Percentiles rank a stretch among this genome's conserved stretches.
These are phyloP conservation scores for Phytophthora fragariae DNA, from an alignment of 352 stramenopile genomes.

Conservation along the genomic window DNA sequence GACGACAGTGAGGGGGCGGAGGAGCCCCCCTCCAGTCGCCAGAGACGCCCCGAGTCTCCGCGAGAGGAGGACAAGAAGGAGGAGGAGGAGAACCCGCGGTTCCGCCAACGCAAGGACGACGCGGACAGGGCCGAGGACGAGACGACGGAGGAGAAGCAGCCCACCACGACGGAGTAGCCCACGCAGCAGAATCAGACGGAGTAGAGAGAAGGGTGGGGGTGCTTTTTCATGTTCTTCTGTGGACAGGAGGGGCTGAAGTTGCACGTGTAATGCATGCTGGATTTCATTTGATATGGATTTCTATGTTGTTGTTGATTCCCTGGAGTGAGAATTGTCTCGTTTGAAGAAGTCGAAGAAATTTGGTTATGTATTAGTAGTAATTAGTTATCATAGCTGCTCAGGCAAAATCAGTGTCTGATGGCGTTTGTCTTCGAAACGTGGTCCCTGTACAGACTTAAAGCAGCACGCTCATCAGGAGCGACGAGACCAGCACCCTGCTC, in stretches of 20 bases:
- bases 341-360: too few relatives aligned
- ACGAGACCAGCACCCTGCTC: constrained; percentile 2
- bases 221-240: background rate
- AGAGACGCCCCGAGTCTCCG: constrained; percentile 26
- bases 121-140: constrained; percentile 33
- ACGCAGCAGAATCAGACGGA: constrained; percentile 12
- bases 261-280: constrained; percentile 8
- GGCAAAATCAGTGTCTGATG: too few relatives aligned
- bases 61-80: constrained; percentile 25
- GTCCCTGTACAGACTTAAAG: background rate
- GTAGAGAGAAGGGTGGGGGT: too few relatives aligned
- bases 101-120: constrained; percentile 36
- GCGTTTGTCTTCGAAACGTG: too few relatives aligned
- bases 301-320: background rate
- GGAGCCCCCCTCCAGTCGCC: constrained; percentile 46
- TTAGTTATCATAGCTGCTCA: too few relatives aligned
- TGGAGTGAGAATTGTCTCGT: too few relatives aligned
- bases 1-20: constrained; percentile 56
- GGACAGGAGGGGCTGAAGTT: background rate
- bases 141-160: background rate
- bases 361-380: too few relatives aligned
- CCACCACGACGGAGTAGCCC: constrained; percentile 1
- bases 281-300: background rate
- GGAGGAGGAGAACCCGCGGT: constrained; percentile 42
- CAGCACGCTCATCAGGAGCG: background rate